A percentile compares a stretch with the other conserved stretches of the same genome.
Evolutionary conservation across 2,329 filamentous ascomycete genomes (phyloP).

Genomic region (Trichothecium roseum): DNA sequence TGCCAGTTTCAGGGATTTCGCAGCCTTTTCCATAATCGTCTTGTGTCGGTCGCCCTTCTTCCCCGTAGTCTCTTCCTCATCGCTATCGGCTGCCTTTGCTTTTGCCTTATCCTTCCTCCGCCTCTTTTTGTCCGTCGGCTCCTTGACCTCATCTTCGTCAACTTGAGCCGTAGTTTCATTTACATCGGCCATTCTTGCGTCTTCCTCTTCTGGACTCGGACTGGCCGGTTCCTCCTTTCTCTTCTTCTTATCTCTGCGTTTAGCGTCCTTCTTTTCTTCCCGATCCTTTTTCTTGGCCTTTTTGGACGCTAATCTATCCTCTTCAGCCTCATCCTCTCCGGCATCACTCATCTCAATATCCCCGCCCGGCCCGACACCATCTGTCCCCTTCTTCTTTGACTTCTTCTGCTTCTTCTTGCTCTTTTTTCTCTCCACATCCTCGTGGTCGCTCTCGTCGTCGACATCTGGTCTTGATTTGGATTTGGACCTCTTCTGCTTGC

Average conservation of each 20-base stretch:
- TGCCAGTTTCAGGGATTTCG: constrained; percentile 42
- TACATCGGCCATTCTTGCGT: constrained; percentile 1
- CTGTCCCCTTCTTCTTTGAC: constrained; percentile 26
- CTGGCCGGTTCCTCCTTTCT: constrained; percentile 9
- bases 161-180: not conserved
- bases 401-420: constrained; percentile 8
- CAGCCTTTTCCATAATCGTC: constrained; percentile 41
- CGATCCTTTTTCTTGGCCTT: constrained; percentile 9
- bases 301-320: constrained; percentile 17
- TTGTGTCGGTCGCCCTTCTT: constrained; percentile 33
- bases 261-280: constrained; percentile 12
- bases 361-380: not conserved
- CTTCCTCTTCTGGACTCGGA: constrained; percentile 7
- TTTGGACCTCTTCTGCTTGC: too few relatives aligned
- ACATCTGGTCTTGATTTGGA: not conserved
- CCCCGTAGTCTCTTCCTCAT: constrained; percentile 15
- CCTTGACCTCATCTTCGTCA: constrained; percentile 1
- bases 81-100: constrained; percentile 10
- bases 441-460: constrained; percentile 3
- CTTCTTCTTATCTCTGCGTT: constrained; percentile 9
- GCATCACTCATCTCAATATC: too few relatives aligned
- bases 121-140: constrained; percentile 10
- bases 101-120: constrained; percentile 22
- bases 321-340: constrained; percentile 13
- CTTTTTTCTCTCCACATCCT: not conserved